Evolutionary conservation across 257 asterid species (phyloP), one percentile per base, ranked within the genome.

Genomic region (Fraxinus quadrangulata): DNA sequence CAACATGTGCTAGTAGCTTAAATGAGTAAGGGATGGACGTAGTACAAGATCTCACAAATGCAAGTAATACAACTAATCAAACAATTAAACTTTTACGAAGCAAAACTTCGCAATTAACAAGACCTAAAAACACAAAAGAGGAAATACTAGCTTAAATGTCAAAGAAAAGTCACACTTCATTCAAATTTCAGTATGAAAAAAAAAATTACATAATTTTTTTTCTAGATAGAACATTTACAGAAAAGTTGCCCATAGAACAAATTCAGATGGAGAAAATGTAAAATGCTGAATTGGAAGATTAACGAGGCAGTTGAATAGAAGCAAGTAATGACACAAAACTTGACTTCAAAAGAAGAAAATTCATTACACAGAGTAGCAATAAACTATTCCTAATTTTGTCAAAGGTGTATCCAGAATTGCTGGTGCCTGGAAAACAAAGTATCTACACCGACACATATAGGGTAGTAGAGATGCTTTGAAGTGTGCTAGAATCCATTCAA

Each of bases 401-500:
- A 71, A 54, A 33, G 75, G 31, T 65, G 4, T 19, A 66, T 56
- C 42, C 33, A 73, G 3, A 36, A 67, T 66, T 51, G 19, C 65
- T 49, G 31, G 47, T 11, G 42, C 23, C 76, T 70, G 21, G 66
- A 70, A 31, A 71, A 73, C 36, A 80, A 77, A 71, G 61, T 54
- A 72, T 68, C 68, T 39, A 24, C 30, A 30, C 14, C n/a, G 66
- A 31, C 17, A 75, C 70, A 63, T 67, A 45, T n/a, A 59, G 77
- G 78, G 59, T 72, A 30, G 37, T 51, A 51, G 61, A 61, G 72
- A 76, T 70, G 73, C 73, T 77, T 37, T 72, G 49, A 61, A 79
- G 72, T 65, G 77, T 56, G 45, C 68, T 72, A 80, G 37, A 33
- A 42, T 65, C 45, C 71, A 56, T 21, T 54, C 56, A 74, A 72